phyloP scores from a whole-genome alignment of 2,329 filamentous ascomycete species.

The Rhytidhysteron rufulum region DNA sequence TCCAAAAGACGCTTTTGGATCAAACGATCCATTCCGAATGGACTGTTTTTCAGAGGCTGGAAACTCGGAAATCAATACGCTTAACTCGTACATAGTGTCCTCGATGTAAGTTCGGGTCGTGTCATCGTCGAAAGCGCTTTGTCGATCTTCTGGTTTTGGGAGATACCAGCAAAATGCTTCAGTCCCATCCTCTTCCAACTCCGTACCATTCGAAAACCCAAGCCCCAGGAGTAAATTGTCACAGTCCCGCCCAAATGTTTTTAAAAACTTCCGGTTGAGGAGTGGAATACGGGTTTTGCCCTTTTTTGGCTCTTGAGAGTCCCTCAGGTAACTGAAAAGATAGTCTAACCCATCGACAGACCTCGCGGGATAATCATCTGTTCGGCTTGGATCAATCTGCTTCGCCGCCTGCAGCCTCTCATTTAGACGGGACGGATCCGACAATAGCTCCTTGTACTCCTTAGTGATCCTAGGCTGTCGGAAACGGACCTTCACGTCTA shows the following conservation, averaged over 20 bases:
- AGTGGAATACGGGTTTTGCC: slow-evolving; percentile 54
- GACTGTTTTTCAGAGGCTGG: slow-evolving; percentile 24
- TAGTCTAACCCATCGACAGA: slow-evolving; percentile 55
- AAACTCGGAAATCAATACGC: slow-evolving; percentile 46
- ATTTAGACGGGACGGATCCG: slow-evolving; percentile 50
- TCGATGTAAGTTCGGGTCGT: slow-evolving; percentile 44
- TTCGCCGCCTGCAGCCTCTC: slow-evolving; percentile 53
- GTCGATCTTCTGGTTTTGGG: slow-evolving; percentile 20
- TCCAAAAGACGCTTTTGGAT: slow-evolving; percentile 32
- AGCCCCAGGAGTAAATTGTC: slow-evolving; percentile 54
- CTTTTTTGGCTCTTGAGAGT: slow-evolving; percentile 51
- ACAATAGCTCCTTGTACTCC: slow-evolving; percentile 49
- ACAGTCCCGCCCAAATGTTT: slow-evolving; percentile 61
- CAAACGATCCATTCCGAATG: slow-evolving; percentile 26
- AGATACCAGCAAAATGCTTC: slow-evolving; percentile 29
- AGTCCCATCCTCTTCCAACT: slow-evolving; percentile 27
- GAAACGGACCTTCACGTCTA: slow-evolving; percentile 50
- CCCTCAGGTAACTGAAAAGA: slow-evolving; percentile 57
- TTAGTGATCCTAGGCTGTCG: slow-evolving; percentile 50
- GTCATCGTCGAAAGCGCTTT: slow-evolving; percentile 15
- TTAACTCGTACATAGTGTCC: slow-evolving; percentile 57
- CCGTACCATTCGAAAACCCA: slow-evolving; percentile 45
- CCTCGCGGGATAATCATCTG: slow-evolving; percentile 48
- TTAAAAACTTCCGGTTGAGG: slow-evolving; percentile 61
- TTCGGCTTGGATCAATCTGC: slow-evolving; percentile 50